phyloP scores from a whole-genome alignment of 2,329 filamentous ascomycete species.

The Monosporascus cannonballus region DNA sequence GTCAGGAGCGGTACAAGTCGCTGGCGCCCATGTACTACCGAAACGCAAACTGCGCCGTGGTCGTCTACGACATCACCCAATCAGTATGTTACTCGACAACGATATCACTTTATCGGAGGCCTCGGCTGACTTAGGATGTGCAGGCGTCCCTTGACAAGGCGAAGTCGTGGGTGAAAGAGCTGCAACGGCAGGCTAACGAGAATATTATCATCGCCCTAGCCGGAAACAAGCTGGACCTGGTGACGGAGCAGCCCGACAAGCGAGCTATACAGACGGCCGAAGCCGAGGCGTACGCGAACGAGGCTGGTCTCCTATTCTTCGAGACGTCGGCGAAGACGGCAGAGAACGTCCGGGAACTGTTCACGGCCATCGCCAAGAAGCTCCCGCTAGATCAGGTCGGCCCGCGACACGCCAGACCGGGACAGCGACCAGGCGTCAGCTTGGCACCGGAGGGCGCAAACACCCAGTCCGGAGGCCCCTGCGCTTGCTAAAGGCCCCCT shows the following conservation, averaged over 20 bases:
- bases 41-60: slow-evolving; percentile 98
- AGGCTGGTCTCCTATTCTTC: slow-evolving; percentile 93
- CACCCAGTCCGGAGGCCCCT: slow-evolving; percentile 50
- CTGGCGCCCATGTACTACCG: slow-evolving; percentile 99
- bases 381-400: slow-evolving; percentile 92
- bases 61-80: slow-evolving; percentile 99
- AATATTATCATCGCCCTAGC: slow-evolving; percentile 98
- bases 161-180: slow-evolving; percentile 98
- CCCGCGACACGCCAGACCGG: slow-evolving; percentile 73
- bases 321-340: slow-evolving; percentile 97
- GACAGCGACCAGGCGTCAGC: slow-evolving; percentile 54
- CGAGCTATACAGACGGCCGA: slow-evolving; percentile 84
- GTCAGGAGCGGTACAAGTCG: slow-evolving; percentile 98
- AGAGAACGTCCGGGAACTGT: slow-evolving; percentile 91
- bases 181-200: slow-evolving; percentile 97
- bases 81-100: slow-evolving; percentile 57
- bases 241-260: slow-evolving; percentile 92
- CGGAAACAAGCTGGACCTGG: slow-evolving; percentile 95
- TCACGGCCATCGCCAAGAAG: slow-evolving; percentile 97
- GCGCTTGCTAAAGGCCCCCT: slow-evolving; percentile 43
- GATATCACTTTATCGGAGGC: not conserved
- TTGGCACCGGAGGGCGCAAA: slow-evolving; percentile 49
- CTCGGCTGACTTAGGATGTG: slow-evolving; percentile 16
- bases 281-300: slow-evolving; percentile 89
- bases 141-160: slow-evolving; percentile 97